Percentiles rank a stretch among this genome's conserved stretches.
Conservation (phyloP, 2,329 filamentous ascomycete species). For the Penicillium sp. region DNA sequence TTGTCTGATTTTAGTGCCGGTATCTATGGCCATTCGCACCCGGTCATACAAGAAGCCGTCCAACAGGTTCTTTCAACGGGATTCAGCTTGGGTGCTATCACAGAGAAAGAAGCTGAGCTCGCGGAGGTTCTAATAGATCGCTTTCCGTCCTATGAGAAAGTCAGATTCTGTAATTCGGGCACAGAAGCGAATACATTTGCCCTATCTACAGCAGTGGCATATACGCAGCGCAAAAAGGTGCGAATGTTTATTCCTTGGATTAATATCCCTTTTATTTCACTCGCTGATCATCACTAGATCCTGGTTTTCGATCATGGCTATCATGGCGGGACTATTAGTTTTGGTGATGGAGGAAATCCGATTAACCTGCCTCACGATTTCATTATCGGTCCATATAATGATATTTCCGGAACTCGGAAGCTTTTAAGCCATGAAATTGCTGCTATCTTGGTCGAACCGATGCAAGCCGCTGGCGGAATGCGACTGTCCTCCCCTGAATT, state of each 20-base stretch:
- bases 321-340: conserved; percentile 60
- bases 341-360: conserved; percentile 29
- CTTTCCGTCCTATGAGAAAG: conserved; percentile 57
- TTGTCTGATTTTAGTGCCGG: conserved; percentile 53
- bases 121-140: conserved; percentile 58
- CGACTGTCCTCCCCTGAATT: conserved; percentile 58
- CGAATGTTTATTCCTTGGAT: too few relatives aligned
- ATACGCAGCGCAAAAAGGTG: conserved; percentile 36
- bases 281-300: too few relatives aligned
- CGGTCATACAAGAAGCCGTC: conserved; percentile 57
- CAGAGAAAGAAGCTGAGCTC: conserved; percentile 55
- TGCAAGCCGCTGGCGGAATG: conserved; percentile 68
- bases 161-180: conserved; percentile 68
- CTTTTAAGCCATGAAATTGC: conserved; percentile 38
- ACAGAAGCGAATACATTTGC: conserved; percentile 69
- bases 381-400: conserved; percentile 66
- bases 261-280: too few relatives aligned
- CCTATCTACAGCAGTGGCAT: conserved; percentile 56
- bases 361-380: conserved; percentile 12
- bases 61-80: conserved; percentile 40
- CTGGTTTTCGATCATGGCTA: conserved; percentile 56
- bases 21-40: conserved; percentile 68
- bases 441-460: conserved; percentile 67
- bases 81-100: conserved; percentile 60
- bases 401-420: conserved; percentile 32